These are phyloP conservation scores for Cystobasidium onofrii DNA, from an alignment of 768 basidiomycete genomes.

Conservation along the genomic window DNA sequence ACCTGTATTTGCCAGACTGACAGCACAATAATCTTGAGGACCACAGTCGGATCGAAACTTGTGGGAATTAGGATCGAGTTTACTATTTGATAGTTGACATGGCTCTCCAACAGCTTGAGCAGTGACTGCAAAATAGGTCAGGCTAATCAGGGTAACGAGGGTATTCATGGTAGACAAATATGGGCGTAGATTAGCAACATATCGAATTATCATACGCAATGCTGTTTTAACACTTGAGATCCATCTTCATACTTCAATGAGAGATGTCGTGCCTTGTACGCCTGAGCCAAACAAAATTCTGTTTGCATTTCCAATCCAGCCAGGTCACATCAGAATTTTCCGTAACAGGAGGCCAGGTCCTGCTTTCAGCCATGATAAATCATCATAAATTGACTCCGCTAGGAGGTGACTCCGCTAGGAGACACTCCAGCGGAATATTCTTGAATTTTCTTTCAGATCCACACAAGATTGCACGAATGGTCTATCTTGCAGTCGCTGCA, in stretches of 20 bases:
- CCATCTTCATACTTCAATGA: no score
- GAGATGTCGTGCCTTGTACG: background rate
- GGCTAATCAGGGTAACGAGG: background rate
- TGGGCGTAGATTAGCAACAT: background rate
- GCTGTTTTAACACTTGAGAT: no score
- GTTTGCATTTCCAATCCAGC: background rate
- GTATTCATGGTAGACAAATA: background rate
- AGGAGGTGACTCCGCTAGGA: no score
- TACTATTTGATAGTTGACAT: slow-evolving; percentile 56
- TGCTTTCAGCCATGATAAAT: background rate
- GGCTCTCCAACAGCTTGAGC: slow-evolving; percentile 45
- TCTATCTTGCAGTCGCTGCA: no score
- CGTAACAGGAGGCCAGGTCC: background rate
- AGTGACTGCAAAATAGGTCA: background rate
- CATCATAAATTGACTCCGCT: background rate
- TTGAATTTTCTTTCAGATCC: background rate
- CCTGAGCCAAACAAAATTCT: background rate
- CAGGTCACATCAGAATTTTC: background rate
- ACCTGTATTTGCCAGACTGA: background rate
- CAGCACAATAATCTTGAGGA: slow-evolving; percentile 59
- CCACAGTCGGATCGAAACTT: slow-evolving; percentile 74
- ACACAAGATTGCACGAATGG: no score
- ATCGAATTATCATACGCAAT: no score
- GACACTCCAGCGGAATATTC: background rate
- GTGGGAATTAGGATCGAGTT: slow-evolving; percentile 66